phyloP scores from a whole-genome alignment of 116 monocot genomes.

The Zostera marina region DNA sequence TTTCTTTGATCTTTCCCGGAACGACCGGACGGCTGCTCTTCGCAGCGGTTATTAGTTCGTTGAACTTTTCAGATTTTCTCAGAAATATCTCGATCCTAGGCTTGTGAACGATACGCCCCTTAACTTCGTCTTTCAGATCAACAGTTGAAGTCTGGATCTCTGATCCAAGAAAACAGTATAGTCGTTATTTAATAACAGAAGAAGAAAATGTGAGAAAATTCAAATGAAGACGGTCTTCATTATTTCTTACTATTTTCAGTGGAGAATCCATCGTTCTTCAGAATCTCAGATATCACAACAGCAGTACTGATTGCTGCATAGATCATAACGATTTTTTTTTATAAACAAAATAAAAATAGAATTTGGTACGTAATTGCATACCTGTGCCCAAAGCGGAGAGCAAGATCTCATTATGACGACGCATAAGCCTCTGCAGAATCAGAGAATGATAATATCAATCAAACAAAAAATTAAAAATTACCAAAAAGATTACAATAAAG shows the following conservation, averaged over 20 bases:
- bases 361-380: background rate
- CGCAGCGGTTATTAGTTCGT: background rate
- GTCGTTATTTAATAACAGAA: too few species aligned
- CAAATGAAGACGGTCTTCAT: too few species aligned
- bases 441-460: background rate
- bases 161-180: background rate
- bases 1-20: too few species aligned
- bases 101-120: background rate
- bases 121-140: background rate
- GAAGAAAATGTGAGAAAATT: too few species aligned
- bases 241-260: constrained; percentile 21
- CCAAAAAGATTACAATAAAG: too few species aligned
- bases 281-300: constrained; percentile 35
- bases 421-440: constrained; percentile 60
- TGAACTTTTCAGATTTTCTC: background rate
- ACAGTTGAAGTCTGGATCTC: background rate
- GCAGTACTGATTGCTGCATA: constrained; percentile 40
- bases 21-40: background rate
- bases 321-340: background rate
- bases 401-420: constrained; percentile 58
- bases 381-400: constrained; percentile 76
- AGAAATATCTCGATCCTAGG: background rate
- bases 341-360: background rate
- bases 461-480: background rate
- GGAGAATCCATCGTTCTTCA: constrained; percentile 38